phyloP scores from a whole-genome alignment of 805 yeast genomes.

The Saturnispora galanensis region DNA sequence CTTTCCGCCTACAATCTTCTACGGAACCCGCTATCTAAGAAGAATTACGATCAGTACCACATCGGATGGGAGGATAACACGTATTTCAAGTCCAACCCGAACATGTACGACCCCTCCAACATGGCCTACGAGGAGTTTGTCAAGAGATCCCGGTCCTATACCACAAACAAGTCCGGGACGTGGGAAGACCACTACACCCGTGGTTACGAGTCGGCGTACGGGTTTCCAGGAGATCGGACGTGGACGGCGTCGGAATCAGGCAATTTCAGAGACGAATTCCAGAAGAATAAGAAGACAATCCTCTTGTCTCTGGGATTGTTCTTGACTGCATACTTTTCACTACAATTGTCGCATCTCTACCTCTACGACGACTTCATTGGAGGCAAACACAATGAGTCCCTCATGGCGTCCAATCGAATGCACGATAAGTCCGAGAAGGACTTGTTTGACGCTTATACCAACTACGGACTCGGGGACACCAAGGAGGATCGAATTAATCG shows the following conservation, averaged over 20 bases:
- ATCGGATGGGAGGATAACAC: constrained; percentile 36
- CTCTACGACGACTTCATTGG: constrained; percentile 26
- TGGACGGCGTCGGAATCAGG: constrained; percentile 23
- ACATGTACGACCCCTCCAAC: constrained; percentile 15
- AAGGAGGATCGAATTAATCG: constrained; percentile 44
- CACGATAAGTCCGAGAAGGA: constrained; percentile 34
- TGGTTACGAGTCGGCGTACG: constrained; percentile 17
- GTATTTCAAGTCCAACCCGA: constrained; percentile 15
- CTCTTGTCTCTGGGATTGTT: constrained; percentile 21
- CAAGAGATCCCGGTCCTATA: constrained; percentile 6
- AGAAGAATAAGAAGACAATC: constrained; percentile 22
- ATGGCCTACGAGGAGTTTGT: constrained; percentile 10
- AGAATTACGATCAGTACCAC: constrained; percentile 37
- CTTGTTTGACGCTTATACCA: constrained; percentile 33
- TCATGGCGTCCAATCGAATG: constrained; percentile 16
- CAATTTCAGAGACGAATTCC: constrained; percentile 20
- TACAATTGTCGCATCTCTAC: constrained; percentile 25
- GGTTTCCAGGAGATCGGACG: constrained; percentile 19
- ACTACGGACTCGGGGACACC: constrained; percentile 43
- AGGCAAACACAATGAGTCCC: constrained; percentile 18
- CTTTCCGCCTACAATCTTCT: constrained; percentile 53
- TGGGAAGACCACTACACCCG: constrained; percentile 24
- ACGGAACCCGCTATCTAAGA: constrained; percentile 33
- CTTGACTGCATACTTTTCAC: constrained; percentile 19
- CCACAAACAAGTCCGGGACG: constrained; percentile 18